A percentile compares a stretch with the other conserved stretches of the same genome.
Conservation (phyloP, 164 flowering plant species). For the Umbellularia californica region DNA sequence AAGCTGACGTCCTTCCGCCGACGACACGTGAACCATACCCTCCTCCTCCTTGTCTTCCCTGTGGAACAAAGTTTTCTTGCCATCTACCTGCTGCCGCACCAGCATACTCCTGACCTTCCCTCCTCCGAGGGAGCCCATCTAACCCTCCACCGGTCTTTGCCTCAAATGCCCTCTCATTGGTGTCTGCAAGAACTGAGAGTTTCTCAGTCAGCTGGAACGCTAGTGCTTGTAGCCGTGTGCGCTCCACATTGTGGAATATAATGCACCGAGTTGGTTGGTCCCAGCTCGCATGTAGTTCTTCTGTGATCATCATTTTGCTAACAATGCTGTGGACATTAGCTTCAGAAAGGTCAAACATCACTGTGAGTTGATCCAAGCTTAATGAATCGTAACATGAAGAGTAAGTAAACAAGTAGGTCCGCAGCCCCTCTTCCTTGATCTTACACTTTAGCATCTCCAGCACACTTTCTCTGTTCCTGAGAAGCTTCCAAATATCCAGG, state of each 20-base stretch:
- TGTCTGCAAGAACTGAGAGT: slow-evolving; percentile 69
- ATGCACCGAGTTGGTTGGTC: slow-evolving; percentile 78
- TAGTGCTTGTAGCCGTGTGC: slow-evolving; percentile 67
- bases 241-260: slow-evolving; percentile 66
- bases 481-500: slow-evolving; percentile 82
- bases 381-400: slow-evolving; percentile 59
- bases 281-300: slow-evolving; percentile 92
- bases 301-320: slow-evolving; percentile 89
- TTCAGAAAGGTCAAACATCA: slow-evolving; percentile 78
- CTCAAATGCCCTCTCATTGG: slow-evolving; percentile 82
- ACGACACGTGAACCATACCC: slow-evolving; percentile 40
- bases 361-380: slow-evolving; percentile 66
- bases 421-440: slow-evolving; percentile 87
- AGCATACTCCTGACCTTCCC: slow-evolving; percentile 72
- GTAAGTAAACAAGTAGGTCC: slow-evolving; percentile 77
- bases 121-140: slow-evolving; percentile 59
- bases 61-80: slow-evolving; percentile 54
- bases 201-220: slow-evolving; percentile 84
- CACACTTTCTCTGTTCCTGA: slow-evolving; percentile 49
- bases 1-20: slow-evolving; percentile 31
- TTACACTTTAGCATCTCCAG: slow-evolving; percentile 72
- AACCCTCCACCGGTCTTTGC: slow-evolving; percentile 66
- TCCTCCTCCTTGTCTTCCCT: slow-evolving; percentile 49
- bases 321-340: slow-evolving; percentile 52
- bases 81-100: slow-evolving; percentile 43